Evolutionary conservation across 768 basidiomycete species (phyloP), one percentile per base, ranked within the genome.

Genomic region (Kwoniella botswanensis): DNA sequence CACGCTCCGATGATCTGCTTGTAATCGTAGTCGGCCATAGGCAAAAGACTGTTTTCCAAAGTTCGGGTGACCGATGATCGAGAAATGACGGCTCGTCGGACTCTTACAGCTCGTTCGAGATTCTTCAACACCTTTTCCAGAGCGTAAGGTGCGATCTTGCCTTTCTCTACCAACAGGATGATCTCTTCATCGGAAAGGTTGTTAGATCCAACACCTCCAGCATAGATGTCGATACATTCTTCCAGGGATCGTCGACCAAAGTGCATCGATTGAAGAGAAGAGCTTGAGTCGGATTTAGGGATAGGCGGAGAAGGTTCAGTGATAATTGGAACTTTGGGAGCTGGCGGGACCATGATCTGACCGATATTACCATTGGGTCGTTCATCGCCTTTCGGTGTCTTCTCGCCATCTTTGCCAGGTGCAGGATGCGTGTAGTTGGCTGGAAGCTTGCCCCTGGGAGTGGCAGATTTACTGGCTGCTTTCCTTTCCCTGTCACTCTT

Each of bases 111-210:
- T 55, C 97, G 86, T 76, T 93, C 92, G 1, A 92, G 85, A 74
- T 94, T 90, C 65, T 90, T 93, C n/a, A 98, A 84, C 41, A 93
- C 90, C 86, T 98, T 98, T 85, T 99, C 97, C 67, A 98, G 84
- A 29, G 93, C 92, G 83, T 99, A 98, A n/a, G 92, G 88, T 0
- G 92, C 91, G 67, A 98, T 91, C 88, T 96, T 97, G 41, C 94
- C 93, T 72, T 90, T 90, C 85, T 95, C 93, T 2, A 90, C 88
- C 56, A 99, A 86, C 67, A 94, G 65, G 65, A 98, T 90, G 55
- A 99, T 86, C 84, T 98, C 97, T 80, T 98, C 96, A 76, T 99
- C 93, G 63, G 88, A 92, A 78, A 99, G 84, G 57, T 84, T 77
- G 61, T 78, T 72, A 0, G 84, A 77, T 18, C 86, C 86, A 29